Evolutionary conservation across 2,329 filamentous ascomycete genomes (phyloP).

Genomic region (Cercospora zeae-maydis): DNA sequence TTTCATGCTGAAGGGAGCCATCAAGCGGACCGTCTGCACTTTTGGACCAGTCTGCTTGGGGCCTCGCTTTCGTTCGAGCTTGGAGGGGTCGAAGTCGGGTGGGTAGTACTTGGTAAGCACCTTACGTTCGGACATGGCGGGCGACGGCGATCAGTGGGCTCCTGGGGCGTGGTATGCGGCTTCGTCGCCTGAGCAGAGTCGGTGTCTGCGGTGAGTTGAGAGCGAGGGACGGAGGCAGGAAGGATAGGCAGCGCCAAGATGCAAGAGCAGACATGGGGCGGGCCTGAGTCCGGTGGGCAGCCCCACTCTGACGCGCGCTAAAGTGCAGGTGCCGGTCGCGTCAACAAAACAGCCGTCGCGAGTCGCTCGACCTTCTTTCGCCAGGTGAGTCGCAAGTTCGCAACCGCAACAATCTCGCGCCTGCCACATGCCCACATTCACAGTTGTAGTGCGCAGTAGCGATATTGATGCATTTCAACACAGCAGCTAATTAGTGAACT

Average conservation of each 20-base stretch:
- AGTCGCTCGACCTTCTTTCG: conserved; percentile 3
- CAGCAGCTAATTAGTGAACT: not conserved
- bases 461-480: not conserved
- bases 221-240: not conserved
- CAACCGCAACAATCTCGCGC: not conserved
- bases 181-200: not conserved
- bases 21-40: conserved; percentile 80
- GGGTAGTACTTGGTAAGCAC: conserved; percentile 66
- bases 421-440: not conserved
- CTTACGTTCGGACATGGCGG: conserved; percentile 77
- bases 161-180: not conserved
- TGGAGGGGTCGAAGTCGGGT: conserved; percentile 84
- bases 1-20: conserved; percentile 82
- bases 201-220: not conserved
- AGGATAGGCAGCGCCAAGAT: not conserved
- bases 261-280: not conserved
- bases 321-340: conserved; percentile 1
- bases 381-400: conserved; percentile 13
- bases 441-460: not conserved
- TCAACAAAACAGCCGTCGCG: conserved; percentile 4
- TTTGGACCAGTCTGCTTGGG: conserved; percentile 73
- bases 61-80: conserved; percentile 63
- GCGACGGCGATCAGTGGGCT: not conserved
- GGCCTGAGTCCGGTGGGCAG: not conserved
- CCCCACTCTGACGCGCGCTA: conserved; percentile 1